Conservation (phyloP, 2,329 filamentous ascomycete species). For the Trichoderma sp. region DNA sequence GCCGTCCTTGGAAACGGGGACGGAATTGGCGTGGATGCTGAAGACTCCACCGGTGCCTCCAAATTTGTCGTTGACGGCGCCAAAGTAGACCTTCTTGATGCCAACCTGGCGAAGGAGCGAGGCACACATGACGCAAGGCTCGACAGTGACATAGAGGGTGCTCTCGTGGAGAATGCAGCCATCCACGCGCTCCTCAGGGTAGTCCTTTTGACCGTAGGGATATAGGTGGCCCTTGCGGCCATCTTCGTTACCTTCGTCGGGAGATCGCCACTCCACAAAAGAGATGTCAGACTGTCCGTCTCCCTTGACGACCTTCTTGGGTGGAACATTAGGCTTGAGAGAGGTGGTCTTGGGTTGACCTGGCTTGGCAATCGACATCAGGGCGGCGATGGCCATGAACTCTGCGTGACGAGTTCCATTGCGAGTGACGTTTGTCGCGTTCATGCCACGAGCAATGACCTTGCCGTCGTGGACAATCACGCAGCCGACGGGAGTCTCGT, state of each 20-base stretch:
- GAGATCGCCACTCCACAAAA: constrained; percentile 23
- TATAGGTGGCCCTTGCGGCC: constrained; percentile 55
- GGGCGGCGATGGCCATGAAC: constrained; percentile 74
- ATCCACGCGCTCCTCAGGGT: constrained; percentile 56
- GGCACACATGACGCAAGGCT: constrained; percentile 98
- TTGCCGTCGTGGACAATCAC: constrained; percentile 79
- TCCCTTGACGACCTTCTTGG: constrained; percentile 7
- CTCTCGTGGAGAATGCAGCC: constrained; percentile 66
- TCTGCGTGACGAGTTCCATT: constrained; percentile 94
- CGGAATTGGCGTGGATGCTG: constrained; percentile 68
- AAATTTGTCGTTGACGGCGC: constrained; percentile 94
- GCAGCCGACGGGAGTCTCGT: constrained; percentile 95
- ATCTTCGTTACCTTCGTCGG: constrained; percentile 51
- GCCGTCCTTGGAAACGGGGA: constrained; percentile 37
- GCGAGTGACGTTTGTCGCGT: constrained; percentile 88
- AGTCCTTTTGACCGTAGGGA: constrained; percentile 59
- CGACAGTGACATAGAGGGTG: constrained; percentile 92
- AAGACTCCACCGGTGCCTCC: constrained; percentile 94
- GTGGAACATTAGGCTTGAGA: constrained; percentile 35
- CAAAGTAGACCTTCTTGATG: constrained; percentile 89
- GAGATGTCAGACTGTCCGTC: constrained; percentile 27
- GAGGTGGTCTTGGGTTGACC: constrained; percentile 32
- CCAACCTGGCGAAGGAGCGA: constrained; percentile 84
- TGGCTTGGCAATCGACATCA: constrained; percentile 44
- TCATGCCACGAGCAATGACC: constrained; percentile 89